These are phyloP conservation scores for Alternaria rosae DNA, from an alignment of 2,329 filamentous ascomycete species.

Conservation along the genomic window DNA sequence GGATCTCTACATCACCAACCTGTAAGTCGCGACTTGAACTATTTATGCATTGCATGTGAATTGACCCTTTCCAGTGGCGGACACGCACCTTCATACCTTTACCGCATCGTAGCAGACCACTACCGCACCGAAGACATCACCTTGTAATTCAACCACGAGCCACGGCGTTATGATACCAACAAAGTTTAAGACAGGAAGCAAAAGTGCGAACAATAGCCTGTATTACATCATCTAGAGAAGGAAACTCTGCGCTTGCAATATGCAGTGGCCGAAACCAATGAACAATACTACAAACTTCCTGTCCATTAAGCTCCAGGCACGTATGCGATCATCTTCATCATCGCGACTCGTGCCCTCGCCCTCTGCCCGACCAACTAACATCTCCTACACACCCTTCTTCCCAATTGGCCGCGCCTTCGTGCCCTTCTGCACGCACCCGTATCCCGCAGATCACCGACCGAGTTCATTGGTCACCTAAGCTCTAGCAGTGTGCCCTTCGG, in stretches of 20 bases:
- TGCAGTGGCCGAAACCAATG: neutral
- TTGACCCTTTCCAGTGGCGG: slow-evolving; percentile 60
- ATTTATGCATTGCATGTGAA: neutral
- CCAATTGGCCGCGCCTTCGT: slow-evolving; percentile 14
- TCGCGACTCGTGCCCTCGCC: slow-evolving; percentile 1
- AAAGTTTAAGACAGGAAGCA: neutral
- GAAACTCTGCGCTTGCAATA: neutral
- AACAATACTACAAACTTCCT: neutral
- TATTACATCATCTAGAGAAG: neutral
- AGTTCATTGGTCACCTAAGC: slow-evolving; percentile 12
- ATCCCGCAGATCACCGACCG: neutral
- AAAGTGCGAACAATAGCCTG: neutral
- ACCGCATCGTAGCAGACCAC: slow-evolving; percentile 76
- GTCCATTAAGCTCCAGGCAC: neutral
- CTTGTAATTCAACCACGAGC: slow-evolving; percentile 35
- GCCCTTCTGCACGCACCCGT: slow-evolving; percentile 5
- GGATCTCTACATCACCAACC: slow-evolving; percentile 85
- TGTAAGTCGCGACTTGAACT: slow-evolving; percentile 61
- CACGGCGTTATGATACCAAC: slow-evolving; percentile 10
- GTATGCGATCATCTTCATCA: neutral
- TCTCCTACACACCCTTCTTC: slow-evolving; percentile 10
- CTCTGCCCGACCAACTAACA: slow-evolving; percentile 13
- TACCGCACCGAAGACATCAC: slow-evolving; percentile 77
- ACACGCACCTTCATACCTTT: slow-evolving; percentile 75
- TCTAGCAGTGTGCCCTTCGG: slow-evolving; percentile 21